phyloP scores from a whole-genome alignment of 352 stramenopile genomes.

The Thalassiosira ordinaria region DNA sequence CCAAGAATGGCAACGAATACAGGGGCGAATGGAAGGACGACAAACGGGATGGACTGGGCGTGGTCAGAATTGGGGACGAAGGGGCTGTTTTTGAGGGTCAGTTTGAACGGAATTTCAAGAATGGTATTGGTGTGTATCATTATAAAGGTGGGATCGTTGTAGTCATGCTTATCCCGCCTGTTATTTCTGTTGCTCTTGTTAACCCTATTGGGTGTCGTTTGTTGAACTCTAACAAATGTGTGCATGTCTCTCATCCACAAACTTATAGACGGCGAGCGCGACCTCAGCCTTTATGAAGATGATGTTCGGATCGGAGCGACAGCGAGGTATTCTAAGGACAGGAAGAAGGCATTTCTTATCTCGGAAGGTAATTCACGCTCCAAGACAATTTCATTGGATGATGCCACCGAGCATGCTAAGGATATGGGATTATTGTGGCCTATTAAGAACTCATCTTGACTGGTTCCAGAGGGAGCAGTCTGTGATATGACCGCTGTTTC shows the following conservation, averaged over 20 bases:
- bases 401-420: conserved; percentile 25
- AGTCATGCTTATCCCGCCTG: no score
- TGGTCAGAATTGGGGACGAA: conserved; percentile 50
- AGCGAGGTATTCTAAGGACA: conserved; percentile 26
- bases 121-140: conserved; percentile 46
- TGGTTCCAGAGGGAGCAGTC: no score
- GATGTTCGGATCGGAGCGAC: conserved; percentile 24
- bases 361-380: conserved; percentile 13
- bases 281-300: conserved; percentile 27
- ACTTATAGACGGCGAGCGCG: conserved; percentile 43
- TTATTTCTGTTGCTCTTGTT: background rate
- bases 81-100: conserved; percentile 53
- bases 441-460: no score
- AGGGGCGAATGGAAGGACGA: conserved; percentile 48
- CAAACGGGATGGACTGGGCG: conserved; percentile 42
- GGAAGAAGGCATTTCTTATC: conserved; percentile 21
- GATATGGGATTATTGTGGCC: conserved; percentile 39
- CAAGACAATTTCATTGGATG: conserved; percentile 31
- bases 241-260: no score
- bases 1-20: conserved; percentile 54
- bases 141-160: conserved; percentile 14
- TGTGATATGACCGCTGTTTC: no score
- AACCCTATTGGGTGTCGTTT: background rate
- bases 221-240: background rate
- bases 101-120: conserved; percentile 45